Conservation (phyloP, 306 rosid genomes). For the Trichosanthes truncata region DNA sequence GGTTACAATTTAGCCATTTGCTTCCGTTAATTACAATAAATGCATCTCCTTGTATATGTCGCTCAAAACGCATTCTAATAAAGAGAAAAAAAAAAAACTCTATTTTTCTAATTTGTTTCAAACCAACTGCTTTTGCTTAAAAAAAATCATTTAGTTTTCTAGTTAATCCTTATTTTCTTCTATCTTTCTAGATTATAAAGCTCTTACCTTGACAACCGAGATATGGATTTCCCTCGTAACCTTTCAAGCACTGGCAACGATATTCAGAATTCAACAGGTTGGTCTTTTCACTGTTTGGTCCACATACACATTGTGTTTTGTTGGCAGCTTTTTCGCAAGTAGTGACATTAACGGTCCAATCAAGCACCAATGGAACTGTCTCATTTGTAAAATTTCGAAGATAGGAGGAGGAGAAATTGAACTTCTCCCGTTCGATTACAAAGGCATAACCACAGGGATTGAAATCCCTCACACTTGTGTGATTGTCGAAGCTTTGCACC, state of each 20-base stretch:
- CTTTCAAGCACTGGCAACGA: conserved; percentile 24
- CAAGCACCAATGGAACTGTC: conserved; percentile 14
- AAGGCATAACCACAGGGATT: conserved; percentile 28
- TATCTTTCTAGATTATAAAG: too few species aligned
- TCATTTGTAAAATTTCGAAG: not conserved
- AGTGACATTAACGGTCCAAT: conserved; percentile 23
- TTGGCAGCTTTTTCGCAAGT: not conserved
- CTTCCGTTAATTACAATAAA: too few species aligned
- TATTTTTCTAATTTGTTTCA: too few species aligned
- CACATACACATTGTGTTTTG: not conserved
- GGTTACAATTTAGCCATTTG: too few species aligned
- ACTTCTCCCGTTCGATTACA: conserved; percentile 6
- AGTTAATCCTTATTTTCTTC: too few species aligned
- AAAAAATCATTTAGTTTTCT: too few species aligned
- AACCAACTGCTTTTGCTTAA: too few species aligned
- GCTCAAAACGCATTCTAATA: too few species aligned
- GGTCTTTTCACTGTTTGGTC: not conserved
- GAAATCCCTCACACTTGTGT: not conserved
- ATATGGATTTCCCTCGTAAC: conserved; percentile 36
- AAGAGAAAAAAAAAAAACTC: too few species aligned
- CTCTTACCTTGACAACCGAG: conserved; percentile 27
- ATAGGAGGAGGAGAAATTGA: not conserved
- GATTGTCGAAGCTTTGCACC: rapidly evolving
- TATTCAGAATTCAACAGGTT: conserved; percentile 10
- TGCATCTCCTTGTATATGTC: too few species aligned